These are phyloP conservation scores for Eimeria tenella DNA, from an alignment of 169 alveolate species.

Conservation along the genomic window DNA sequence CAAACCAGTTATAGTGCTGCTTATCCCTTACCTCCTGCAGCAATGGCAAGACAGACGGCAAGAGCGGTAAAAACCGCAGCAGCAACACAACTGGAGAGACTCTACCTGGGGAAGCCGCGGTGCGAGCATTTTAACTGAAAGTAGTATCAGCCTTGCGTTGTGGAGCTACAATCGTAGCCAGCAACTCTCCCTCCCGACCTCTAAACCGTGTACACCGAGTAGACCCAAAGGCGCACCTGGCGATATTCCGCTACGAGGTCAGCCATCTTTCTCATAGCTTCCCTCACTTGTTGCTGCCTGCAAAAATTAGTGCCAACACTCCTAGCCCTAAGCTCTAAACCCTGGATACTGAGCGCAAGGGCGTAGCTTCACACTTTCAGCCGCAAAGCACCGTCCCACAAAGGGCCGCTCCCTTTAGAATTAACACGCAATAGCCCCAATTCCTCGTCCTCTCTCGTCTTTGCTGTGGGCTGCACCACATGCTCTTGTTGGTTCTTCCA, in stretches of 20 bases:
- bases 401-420: background rate
- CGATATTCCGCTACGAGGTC: conserved; percentile 80
- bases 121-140: background rate
- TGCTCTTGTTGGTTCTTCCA: background rate
- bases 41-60: conserved; percentile 14
- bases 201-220: background rate
- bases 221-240: conserved; percentile 50
- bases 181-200: conserved; percentile 24
- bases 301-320: background rate
- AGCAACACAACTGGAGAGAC: background rate
- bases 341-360: background rate
- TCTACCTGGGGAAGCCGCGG: background rate
- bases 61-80: background rate
- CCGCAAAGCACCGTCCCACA: background rate
- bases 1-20: conserved; percentile 87
- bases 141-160: background rate
- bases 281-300: conserved; percentile 79
- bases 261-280: conserved; percentile 82
- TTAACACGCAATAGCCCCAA: background rate
- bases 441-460: too few species aligned
- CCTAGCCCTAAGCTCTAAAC: background rate
- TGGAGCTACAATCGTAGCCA: background rate
- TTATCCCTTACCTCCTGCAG: conserved; percentile 83
- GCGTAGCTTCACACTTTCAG: background rate
- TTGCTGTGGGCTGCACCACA: too few species aligned